Evolutionary conservation across 75 land plant species (phyloP), one percentile per base, ranked within the genome.

Genomic region (Isoetes taiwanensis): DNA sequence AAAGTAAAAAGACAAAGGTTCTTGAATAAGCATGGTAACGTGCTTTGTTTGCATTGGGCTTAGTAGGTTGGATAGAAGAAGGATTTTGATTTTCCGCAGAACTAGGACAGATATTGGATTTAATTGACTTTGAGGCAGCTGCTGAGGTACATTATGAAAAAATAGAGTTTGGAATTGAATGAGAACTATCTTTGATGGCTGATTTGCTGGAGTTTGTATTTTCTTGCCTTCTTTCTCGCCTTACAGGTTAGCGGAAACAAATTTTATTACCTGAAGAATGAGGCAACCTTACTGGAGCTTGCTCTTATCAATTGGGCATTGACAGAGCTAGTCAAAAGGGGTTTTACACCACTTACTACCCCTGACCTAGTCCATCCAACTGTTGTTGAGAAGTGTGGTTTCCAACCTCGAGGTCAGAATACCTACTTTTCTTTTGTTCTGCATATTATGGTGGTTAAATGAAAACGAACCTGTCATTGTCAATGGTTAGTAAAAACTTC

Each of bases 231-330:
- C 32, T 1, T 37, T 41, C 34, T 19, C n/a, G n/a, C n/a, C n/a
- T n/a, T 67, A 24, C 70, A 91, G 97, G 95, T 91, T 26, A 91
- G 95, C 69, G 97, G 97, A 16, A 79, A 78, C 43, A 91, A 91
- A 56, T 91, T 91, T 55, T 91, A 91, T 64, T 91, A 91, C 73
- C 57, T 91, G 59, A 91, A 91, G 61, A 91, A 91, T 64, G 97
- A 83, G 63, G 97, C 86, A 32, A 85, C 84, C 40, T 61, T 87
- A 35, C 62, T 91, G 30, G 97, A 91, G 57, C 72, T 87, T 85
- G 89, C 67, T 20, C 81, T 91, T 27, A 61, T 81, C 28, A 84
- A 75, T 26, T 91, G 97, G 97, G 70, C 95, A 11, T 63, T 91
- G 35, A 72, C 94, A 17, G 80, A 84, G 72, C 79, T 84, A 2